Evolutionary conservation across 192 early-diverging fungal genomes (phyloP).

Genomic region (Coemansia sp.): DNA sequence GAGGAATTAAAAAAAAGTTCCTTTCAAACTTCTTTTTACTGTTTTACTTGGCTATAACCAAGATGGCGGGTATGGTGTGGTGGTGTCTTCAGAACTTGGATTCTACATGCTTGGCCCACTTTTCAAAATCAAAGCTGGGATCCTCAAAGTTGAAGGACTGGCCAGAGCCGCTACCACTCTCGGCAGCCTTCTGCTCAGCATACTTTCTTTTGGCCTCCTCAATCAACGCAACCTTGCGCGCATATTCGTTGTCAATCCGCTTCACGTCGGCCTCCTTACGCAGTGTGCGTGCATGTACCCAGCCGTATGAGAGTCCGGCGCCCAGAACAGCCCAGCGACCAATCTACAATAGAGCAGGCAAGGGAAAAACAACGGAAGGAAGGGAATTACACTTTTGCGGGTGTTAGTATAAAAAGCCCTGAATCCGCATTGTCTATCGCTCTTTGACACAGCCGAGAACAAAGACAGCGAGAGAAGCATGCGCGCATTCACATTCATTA

Average conservation of each 20-base stretch:
- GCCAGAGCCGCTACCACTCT: conserved; percentile 9
- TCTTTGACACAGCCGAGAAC: too few species aligned
- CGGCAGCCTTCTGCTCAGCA: conserved; percentile 34
- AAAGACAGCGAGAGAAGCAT: background rate
- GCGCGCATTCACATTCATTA: background rate
- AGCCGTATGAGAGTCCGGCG: conserved; percentile 51
- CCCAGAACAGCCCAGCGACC: conserved; percentile 49
- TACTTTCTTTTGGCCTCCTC: conserved; percentile 55
- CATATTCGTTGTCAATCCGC: conserved; percentile 41
- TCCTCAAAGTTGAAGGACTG: conserved; percentile 44
- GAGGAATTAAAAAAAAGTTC: background rate
- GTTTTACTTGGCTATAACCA: too few species aligned
- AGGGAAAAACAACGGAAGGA: background rate
- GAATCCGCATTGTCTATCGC: background rate
- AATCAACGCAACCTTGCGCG: conserved; percentile 50
- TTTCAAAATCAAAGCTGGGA: conserved; percentile 50
- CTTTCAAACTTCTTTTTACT: background rate
- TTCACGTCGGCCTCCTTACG: conserved; percentile 33
- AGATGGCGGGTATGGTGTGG: too few species aligned
- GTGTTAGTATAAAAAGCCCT: background rate
- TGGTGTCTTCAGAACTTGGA: conserved; percentile 16
- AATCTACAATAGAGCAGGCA: conserved; percentile 31
- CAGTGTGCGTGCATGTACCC: conserved; percentile 38
- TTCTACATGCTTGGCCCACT: conserved; percentile 50
- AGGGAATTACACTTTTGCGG: background rate